Base-by-base conservation (phyloP, 192 early-diverging fungal genomes). In the Coemansia sp. region DNA sequence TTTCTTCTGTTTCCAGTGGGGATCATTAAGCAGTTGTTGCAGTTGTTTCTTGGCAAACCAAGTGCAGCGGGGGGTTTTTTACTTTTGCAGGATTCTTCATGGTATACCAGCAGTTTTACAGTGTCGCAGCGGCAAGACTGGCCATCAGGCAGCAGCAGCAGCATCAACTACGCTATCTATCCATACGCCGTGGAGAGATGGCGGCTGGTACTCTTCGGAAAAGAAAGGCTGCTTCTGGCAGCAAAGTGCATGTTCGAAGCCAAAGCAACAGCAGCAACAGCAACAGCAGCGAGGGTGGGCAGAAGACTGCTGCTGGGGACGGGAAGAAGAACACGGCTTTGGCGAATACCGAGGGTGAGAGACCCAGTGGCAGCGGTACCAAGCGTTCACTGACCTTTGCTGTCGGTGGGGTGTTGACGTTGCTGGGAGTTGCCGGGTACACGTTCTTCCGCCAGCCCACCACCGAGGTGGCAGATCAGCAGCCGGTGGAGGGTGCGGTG, bases 331-430 rank as follows among this genome's bases (percentile, higher is more conserved):
- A n/a, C n/a, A n/a, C n/a, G n/a, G n/a, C n/a, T n/a, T n/a, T n/a
- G n/a, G n/a, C n/a, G n/a, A n/a, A n/a, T n/a, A n/a, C 25, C 21
- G 33, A 17, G 23, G 6, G 13, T 10, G 47, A 54, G 14, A 37
- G n/a, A 19, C 6, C 46, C 12, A 39, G 14, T 19, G 19, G 49
- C 10, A 9, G 41, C 6, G 43, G 51, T 10, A 59, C 28, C 41
- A 63, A 59, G 47, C 48, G 60, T 13, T 70, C 67, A 19, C 32
- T 70, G 37, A 70, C 60, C 2, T 58, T 70, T 47, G 67, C 67
- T 9, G 59, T 70, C 3, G 67, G 60, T 38, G 67, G 67, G 1
- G 51, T 70, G 4, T 20, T 70, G 16, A 51, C 58, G 36, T 35
- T 70, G n/a, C 26, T 70, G 17, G 56, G 67, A 2, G 67, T 70